Evolutionary conservation across 129 eudicot species (phyloP).

Genomic region (Gnaphalium uliginosum): DNA sequence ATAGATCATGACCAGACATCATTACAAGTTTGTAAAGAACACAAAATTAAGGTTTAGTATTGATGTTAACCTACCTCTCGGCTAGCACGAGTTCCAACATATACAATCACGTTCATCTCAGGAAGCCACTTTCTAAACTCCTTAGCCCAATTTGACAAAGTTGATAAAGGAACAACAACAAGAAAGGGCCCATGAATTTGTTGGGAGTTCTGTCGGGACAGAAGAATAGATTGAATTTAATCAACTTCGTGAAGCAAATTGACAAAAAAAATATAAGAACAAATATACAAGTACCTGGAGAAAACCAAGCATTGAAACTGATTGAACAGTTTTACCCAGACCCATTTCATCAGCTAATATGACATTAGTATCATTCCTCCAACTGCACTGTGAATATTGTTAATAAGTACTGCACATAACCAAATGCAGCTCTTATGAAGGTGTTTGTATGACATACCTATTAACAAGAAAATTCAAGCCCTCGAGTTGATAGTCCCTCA

Average conservation of each 20-base stretch:
- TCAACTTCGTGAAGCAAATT: slow-evolving; percentile 15
- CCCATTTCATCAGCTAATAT: slow-evolving; percentile 99
- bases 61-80: slow-evolving; percentile 69
- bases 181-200: slow-evolving; percentile 97
- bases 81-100: slow-evolving; percentile 99
- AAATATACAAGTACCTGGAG: slow-evolving; percentile 57
- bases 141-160: slow-evolving; percentile 98
- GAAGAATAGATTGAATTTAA: slow-evolving; percentile 7
- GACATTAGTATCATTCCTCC: slow-evolving; percentile 98
- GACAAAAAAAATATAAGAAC: slow-evolving; percentile 4
- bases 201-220: slow-evolving; percentile 72
- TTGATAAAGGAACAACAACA: slow-evolving; percentile 97
- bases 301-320: slow-evolving; percentile 98
- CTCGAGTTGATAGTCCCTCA: slow-evolving; percentile 99
- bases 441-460: slow-evolving; percentile 55
- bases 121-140: slow-evolving; percentile 99
- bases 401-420: slow-evolving; percentile 34
- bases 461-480: slow-evolving; percentile 97
- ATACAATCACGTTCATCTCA: slow-evolving; percentile 81
- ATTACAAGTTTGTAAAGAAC: not conserved
- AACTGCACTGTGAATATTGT: slow-evolving; percentile 61
- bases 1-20: not conserved
- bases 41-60: slow-evolving; percentile 2
- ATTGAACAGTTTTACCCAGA: slow-evolving; percentile 98
- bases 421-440: slow-evolving; percentile 6